Conservation (phyloP, 257 asterid species). For the Solanum corneliomulleri region DNA sequence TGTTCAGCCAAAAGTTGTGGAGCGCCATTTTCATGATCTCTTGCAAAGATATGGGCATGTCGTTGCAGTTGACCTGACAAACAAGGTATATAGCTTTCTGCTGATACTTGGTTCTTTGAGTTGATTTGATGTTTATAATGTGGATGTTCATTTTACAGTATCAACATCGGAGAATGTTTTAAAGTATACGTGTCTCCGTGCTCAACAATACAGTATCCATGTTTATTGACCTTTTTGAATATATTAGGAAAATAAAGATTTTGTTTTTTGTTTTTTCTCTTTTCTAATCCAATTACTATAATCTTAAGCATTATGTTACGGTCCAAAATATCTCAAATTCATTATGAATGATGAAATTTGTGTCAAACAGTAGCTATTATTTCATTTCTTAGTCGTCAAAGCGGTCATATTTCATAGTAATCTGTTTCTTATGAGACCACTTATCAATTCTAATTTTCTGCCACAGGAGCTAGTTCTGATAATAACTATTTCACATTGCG, state of each 20-base stretch:
- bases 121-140: not conserved
- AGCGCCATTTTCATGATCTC: slow-evolving; percentile 87
- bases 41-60: slow-evolving; percentile 81
- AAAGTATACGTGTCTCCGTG: not conserved
- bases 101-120: not conserved
- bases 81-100: slow-evolving; percentile 45
- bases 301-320: not conserved
- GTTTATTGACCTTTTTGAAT: not conserved
- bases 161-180: not conserved
- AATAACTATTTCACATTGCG: too few relatives aligned
- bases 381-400: not conserved
- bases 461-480: not conserved
- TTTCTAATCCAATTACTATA: not conserved
- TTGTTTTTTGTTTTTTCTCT: not conserved
- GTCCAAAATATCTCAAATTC: not conserved
- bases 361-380: not conserved
- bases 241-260: not conserved
- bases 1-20: slow-evolving; percentile 68
- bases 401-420: not conserved
- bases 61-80: slow-evolving; percentile 76
- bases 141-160: not conserved
- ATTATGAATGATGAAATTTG: not conserved
- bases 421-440: not conserved
- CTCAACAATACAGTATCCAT: not conserved
- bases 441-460: not conserved